These are phyloP conservation scores for Plectranthus barbatus DNA, from an alignment of 257 asterid genomes.

Conservation along the genomic window DNA sequence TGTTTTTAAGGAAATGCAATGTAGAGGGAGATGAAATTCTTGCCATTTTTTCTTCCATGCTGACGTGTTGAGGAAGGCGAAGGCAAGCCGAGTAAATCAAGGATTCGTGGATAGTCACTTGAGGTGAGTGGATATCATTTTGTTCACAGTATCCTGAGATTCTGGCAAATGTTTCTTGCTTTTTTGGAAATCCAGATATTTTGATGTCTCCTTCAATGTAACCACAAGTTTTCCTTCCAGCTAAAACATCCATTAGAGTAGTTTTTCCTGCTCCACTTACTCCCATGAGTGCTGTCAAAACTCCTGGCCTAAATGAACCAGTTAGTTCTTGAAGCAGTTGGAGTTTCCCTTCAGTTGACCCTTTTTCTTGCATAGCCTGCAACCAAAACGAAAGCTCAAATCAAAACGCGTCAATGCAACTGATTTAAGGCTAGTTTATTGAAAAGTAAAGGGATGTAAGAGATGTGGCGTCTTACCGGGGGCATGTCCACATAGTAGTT, in stretches of 20 bases:
- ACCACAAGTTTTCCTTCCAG: constrained; percentile 62
- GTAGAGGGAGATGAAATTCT: neutral
- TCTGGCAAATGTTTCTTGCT: constrained; percentile 64
- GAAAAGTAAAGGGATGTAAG: neutral
- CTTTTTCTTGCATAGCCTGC: constrained; percentile 51
- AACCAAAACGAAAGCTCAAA: neutral
- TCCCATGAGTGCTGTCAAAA: constrained; percentile 68
- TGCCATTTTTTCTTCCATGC: constrained; percentile 42
- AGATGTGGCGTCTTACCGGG: constrained; percentile 26
- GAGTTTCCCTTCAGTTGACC: constrained; percentile 44
- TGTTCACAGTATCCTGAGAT: constrained; percentile 71
- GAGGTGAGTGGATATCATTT: constrained; percentile 61
- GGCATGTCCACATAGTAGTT: constrained; percentile 56
- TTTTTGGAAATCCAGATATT: constrained; percentile 58
- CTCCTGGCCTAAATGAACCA: constrained; percentile 68
- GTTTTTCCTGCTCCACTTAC: constrained; percentile 82
- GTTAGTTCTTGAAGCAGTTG: constrained; percentile 49
- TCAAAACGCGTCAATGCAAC: neutral
- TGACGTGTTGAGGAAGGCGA: constrained; percentile 43
- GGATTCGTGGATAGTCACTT: constrained; percentile 56
- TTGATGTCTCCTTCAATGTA: constrained; percentile 54
- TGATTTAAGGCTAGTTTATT: neutral
- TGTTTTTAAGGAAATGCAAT: neutral
- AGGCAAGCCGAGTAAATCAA: constrained; percentile 56
- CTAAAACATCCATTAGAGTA: constrained; percentile 64